Conservation (phyloP, 225 moss, liverwort and hornwort genomes). For the Pseudisothecium myosuroides region DNA sequence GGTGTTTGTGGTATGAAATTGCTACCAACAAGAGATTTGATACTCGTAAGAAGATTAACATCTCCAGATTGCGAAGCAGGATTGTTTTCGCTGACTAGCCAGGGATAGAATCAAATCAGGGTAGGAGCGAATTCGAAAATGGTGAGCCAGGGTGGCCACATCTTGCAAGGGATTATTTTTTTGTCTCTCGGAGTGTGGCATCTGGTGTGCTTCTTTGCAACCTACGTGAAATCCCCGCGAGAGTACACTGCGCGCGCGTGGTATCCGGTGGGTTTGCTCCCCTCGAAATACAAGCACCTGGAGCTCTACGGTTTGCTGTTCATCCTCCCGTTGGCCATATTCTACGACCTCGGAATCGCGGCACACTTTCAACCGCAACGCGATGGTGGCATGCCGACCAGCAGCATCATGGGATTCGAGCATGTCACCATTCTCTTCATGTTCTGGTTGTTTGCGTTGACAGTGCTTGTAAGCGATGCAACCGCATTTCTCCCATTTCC, state of each 20-base stretch:
- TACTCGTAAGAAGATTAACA: background rate
- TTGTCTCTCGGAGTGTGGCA: conserved; percentile 70
- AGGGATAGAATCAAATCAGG: background rate
- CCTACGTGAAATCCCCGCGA: conserved; percentile 55
- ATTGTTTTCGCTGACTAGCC: background rate
- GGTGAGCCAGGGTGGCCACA: conserved; percentile 65
- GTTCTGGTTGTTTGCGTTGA: conserved; percentile 77
- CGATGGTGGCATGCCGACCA: conserved; percentile 52
- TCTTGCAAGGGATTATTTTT: conserved; percentile 60
- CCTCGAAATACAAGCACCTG: conserved; percentile 45
- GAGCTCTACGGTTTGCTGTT: conserved; percentile 67
- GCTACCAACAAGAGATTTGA: background rate
- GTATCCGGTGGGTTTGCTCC: conserved; percentile 51
- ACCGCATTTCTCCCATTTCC: conserved; percentile 64
- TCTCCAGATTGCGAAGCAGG: background rate
- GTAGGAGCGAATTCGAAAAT: conserved; percentile 1
- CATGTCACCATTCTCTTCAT: conserved; percentile 70
- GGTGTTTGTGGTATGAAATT: background rate
- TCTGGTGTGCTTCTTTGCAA: conserved; percentile 43
- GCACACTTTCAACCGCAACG: conserved; percentile 55
- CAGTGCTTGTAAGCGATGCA: conserved; percentile 61
- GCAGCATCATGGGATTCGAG: conserved; percentile 70
- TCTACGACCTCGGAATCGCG: conserved; percentile 78
- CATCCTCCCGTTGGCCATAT: conserved; percentile 63
- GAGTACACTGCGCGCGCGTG: conserved; percentile 78